These are phyloP conservation scores for Apiospora koreana DNA, from an alignment of 2,329 filamentous ascomycete species.

Conservation along the genomic window DNA sequence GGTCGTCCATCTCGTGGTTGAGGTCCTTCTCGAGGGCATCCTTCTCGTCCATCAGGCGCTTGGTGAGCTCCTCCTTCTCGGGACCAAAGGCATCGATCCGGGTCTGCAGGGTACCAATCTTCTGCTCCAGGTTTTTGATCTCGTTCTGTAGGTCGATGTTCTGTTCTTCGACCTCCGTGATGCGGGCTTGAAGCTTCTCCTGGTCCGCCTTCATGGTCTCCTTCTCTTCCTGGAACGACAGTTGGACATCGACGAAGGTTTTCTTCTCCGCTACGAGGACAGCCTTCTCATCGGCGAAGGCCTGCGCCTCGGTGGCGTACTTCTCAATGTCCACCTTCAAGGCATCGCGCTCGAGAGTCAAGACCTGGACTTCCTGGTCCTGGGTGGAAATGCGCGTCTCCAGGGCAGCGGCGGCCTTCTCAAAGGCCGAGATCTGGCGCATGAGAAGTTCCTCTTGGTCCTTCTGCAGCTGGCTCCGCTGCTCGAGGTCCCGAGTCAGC, in stretches of 20 bases:
- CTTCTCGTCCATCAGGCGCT: constrained; percentile 14
- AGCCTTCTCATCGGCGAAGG: constrained; percentile 16
- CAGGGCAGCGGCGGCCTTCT: constrained; percentile 22
- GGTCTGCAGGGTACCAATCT: constrained; percentile 13
- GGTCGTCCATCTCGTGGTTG: constrained; percentile 25
- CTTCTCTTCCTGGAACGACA: constrained; percentile 20
- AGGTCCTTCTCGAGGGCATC: constrained; percentile 21
- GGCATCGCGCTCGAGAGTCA: constrained; percentile 26
- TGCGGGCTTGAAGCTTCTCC: constrained; percentile 28
- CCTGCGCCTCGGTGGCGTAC: constrained; percentile 20
- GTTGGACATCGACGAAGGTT: constrained; percentile 15
- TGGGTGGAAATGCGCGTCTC: constrained; percentile 27
- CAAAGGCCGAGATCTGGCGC: constrained; percentile 26
- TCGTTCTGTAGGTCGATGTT: constrained; percentile 16
- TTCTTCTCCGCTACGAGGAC: constrained; percentile 19
- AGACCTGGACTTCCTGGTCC: constrained; percentile 28
- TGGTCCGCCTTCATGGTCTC: constrained; percentile 29
- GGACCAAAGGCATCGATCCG: constrained; percentile 10
- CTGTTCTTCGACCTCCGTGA: constrained; percentile 27
- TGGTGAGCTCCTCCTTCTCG: constrained; percentile 7
- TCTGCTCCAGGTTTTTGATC: constrained; percentile 15
- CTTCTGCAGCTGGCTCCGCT: constrained; percentile 23
- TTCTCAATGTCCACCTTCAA: constrained; percentile 20
- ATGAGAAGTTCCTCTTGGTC: constrained; percentile 27
- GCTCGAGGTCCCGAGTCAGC: constrained; percentile 26